Conservation (phyloP, 345 rosid species). For the Eucalyptus leucophloia region DNA sequence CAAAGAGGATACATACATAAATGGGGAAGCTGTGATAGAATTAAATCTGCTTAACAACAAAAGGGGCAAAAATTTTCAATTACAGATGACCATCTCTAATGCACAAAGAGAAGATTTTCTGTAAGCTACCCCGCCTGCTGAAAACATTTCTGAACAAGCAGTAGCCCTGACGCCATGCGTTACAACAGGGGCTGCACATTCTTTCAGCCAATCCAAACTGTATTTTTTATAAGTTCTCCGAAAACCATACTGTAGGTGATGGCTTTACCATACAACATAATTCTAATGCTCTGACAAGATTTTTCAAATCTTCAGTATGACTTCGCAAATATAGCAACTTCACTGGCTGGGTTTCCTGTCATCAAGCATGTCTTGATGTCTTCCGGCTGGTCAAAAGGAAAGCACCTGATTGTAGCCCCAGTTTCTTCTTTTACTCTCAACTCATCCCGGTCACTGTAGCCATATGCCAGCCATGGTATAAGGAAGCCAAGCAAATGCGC, state of each 20-base stretch:
- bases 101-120: not conserved
- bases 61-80: not conserved
- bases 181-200: not conserved
- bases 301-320: constrained; percentile 29
- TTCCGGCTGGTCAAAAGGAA: constrained; percentile 69
- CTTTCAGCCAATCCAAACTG: not conserved
- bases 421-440: constrained; percentile 87
- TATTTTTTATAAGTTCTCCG: not conserved
- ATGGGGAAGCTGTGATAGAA: not conserved
- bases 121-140: not conserved
- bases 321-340: constrained; percentile 87
- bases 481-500: not conserved
- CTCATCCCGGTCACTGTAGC: constrained; percentile 61
- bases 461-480: not conserved
- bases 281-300: not conserved
- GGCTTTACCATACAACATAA: not conserved
- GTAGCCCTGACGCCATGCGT: not conserved
- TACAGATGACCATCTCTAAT: not conserved
- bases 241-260: not conserved
- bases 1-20: not conserved
- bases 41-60: not conserved
- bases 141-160: not conserved
- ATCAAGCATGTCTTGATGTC: constrained; percentile 66
- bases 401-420: constrained; percentile 87
- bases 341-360: constrained; percentile 71